Base-by-base conservation (phyloP, 1,139 yeast species). In the Candida anutae region DNA sequence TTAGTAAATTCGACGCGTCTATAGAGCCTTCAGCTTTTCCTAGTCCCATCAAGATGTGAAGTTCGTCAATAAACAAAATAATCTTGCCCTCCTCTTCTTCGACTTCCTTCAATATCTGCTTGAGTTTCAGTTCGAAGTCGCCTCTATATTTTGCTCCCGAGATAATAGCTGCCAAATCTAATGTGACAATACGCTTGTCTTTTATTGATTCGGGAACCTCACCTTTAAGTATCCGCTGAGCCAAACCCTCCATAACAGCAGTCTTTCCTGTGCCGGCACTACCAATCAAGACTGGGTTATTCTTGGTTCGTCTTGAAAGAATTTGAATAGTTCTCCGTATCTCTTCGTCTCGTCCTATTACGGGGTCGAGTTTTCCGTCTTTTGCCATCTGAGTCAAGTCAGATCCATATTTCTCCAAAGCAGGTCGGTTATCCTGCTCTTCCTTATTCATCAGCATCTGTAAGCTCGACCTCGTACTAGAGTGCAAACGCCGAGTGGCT, bases 191-290 rank as follows among this genome's bases (percentile, higher is more conserved):
- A 37, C 75, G 72, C 52, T 90, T 88, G 33, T 81, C 76, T 48
- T 84, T 83, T 79, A 90, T 77, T 28, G 87, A 74, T 36, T 90
- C 97, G 0, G 98, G 98, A 1, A 90, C 98, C 46, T 87, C 95
- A 6, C 90, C 90, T 33, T 82, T 75, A 11, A 84, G 75, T 31
- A 90, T 87, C 43, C 96, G 61, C 55, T 90, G 97, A 0, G 97
- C 97, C 28, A 90, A 64, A 1, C 97, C 98, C 53, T 90, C 98
- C 75, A 90, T 81, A 30, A 90, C 77, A 5, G 96, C 94, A 0
- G 97, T 90, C 55, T 90, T 90, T 58, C 98, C 98, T 0, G 95
- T 93, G 57, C 98, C 98, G 1, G 98, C 97, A 39, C 83, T 77
- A 36, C 97, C 98, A 29, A 88, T 85, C 28, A 90, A 56, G 0